phyloP scores from a whole-genome alignment of 1,139 yeast genomes.

The Kluyveromyces sp. region DNA sequence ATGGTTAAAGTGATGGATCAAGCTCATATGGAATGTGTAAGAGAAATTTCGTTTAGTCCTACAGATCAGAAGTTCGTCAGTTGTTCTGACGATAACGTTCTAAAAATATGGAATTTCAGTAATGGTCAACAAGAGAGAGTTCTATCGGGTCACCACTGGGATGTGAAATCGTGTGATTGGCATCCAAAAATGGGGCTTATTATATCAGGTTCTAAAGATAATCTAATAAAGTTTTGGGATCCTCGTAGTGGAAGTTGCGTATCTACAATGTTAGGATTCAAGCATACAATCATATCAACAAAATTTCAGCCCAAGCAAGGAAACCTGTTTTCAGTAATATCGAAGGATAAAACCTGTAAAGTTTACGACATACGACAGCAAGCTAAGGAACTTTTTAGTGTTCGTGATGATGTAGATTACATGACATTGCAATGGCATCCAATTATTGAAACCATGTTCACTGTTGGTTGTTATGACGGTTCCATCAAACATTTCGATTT shows the following conservation, averaged over 20 bases:
- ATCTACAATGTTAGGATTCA: slow-evolving; percentile 81
- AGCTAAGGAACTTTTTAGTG: slow-evolving; percentile 63
- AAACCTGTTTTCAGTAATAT: slow-evolving; percentile 72
- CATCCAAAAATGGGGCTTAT: slow-evolving; percentile 80
- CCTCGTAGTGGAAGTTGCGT: slow-evolving; percentile 73
- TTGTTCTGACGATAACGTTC: slow-evolving; percentile 82
- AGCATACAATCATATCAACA: slow-evolving; percentile 83
- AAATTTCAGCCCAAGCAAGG: slow-evolving; percentile 53
- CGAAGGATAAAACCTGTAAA: slow-evolving; percentile 82
- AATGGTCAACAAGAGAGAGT: slow-evolving; percentile 79
- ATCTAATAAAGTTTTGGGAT: slow-evolving; percentile 90
- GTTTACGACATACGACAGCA: slow-evolving; percentile 76
- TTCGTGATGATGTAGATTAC: slow-evolving; percentile 79
- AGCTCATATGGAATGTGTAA: slow-evolving; percentile 71
- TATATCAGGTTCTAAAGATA: slow-evolving; percentile 89
- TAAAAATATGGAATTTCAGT: slow-evolving; percentile 91
- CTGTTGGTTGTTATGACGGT: slow-evolving; percentile 89
- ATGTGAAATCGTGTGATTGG: slow-evolving; percentile 96
- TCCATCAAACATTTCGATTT: slow-evolving; percentile 71
- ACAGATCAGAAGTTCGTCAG: slow-evolving; percentile 86
- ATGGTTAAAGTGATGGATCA: slow-evolving; percentile 74
- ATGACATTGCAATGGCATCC: slow-evolving; percentile 93
- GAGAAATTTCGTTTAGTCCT: slow-evolving; percentile 86
- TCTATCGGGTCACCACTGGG: slow-evolving; percentile 95
- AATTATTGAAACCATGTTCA: slow-evolving; percentile 64